Evolutionary conservation across 805 yeast species (phyloP).

Genomic region (Metschnikowia drakensbergensis): DNA sequence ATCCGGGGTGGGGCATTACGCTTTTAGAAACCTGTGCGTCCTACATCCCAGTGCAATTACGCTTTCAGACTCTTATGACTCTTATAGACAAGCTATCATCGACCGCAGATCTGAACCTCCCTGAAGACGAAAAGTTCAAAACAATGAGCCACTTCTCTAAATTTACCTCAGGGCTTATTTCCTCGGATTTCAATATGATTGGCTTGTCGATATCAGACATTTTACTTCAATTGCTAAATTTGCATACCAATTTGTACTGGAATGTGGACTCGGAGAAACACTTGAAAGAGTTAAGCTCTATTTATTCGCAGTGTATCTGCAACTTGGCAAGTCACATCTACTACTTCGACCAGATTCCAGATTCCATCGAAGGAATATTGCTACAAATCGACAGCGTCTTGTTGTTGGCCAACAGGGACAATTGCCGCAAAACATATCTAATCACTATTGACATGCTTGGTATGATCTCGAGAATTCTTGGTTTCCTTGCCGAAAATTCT

Average conservation of each 20-base stretch:
- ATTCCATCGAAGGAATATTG: conserved; percentile 69
- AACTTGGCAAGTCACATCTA: conserved; percentile 74
- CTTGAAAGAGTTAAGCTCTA: conserved; percentile 33
- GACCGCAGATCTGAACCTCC: conserved; percentile 18
- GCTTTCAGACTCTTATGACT: conserved; percentile 61
- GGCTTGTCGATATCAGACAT: conserved; percentile 85
- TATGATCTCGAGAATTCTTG: conserved; percentile 31
- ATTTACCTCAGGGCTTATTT: conserved; percentile 55
- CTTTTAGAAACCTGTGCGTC: conserved; percentile 63
- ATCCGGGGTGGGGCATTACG: conserved; percentile 47
- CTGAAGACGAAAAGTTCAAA: conserved; percentile 13
- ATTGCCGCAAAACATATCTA: conserved; percentile 13
- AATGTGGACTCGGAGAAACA: conserved; percentile 19
- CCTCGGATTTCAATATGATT: conserved; percentile 76
- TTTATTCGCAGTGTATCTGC: conserved; percentile 56
- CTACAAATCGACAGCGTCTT: conserved; percentile 37
- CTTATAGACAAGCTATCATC: conserved; percentile 27
- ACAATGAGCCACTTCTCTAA: conserved; percentile 41
- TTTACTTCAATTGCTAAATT: conserved; percentile 51
- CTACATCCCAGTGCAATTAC: conserved; percentile 76
- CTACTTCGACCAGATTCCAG: conserved; percentile 82
- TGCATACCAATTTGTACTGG: conserved; percentile 41
- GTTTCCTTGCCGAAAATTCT: conserved; percentile 28
- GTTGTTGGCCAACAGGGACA: conserved; percentile 8
- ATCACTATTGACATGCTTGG: conserved; percentile 29